A percentile compares a stretch with the other conserved stretches of the same genome.
These are phyloP conservation scores for Musa acuminata DNA, from an alignment of 176 grass and related monocot genomes.

Conservation along the genomic window DNA sequence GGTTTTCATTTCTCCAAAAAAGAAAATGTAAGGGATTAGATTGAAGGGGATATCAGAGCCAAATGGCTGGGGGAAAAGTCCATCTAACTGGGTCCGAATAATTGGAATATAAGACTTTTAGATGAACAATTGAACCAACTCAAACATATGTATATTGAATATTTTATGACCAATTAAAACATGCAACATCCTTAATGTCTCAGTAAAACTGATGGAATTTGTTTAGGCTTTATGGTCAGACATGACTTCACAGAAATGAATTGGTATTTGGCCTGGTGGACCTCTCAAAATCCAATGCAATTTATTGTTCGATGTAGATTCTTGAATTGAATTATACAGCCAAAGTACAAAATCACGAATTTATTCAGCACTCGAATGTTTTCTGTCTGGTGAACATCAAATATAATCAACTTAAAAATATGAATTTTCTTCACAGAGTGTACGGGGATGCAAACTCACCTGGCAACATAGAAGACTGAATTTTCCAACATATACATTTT, in stretches of 20 bases:
- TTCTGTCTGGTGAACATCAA: no score
- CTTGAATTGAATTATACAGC: background rate
- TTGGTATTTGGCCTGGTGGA: background rate
- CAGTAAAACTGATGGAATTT: background rate
- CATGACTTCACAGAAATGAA: background rate
- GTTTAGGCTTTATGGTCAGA: background rate
- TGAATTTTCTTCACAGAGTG: no score
- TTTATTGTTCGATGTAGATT: background rate
- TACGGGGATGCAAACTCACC: constrained; percentile 17
- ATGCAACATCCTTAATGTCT: background rate
- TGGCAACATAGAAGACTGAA: constrained; percentile 43
- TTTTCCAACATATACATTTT: constrained; percentile 44
- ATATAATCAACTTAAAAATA: no score
- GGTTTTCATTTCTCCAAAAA: background rate
- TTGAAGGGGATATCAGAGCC: no score
- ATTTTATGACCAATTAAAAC: background rate
- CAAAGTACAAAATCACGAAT: background rate
- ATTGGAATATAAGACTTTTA: background rate
- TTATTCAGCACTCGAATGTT: no score
- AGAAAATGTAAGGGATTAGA: background rate
- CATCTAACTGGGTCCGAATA: no score
- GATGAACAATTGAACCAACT: background rate
- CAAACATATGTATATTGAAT: background rate
- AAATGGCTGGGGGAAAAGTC: no score
- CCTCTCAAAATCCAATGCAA: background rate